Evolutionary conservation across 805 yeast species (phyloP), one percentile per base, ranked within the genome.

Genomic region (Yarrowia yakushimensis): DNA sequence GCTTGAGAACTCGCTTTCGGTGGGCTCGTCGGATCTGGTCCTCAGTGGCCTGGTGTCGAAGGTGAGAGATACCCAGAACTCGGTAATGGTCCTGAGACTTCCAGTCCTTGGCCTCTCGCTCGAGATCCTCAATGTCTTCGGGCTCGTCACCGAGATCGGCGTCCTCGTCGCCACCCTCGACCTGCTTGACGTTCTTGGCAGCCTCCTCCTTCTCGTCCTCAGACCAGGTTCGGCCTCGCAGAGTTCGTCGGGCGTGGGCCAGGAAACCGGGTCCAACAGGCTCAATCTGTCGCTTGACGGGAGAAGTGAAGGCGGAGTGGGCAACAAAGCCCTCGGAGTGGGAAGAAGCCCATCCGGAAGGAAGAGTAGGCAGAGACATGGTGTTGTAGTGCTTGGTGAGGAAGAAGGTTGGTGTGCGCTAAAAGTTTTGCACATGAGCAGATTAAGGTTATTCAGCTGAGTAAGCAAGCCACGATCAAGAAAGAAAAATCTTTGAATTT

Each of bases 151-250:
- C 85, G 63, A 82, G 85, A 68, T 85, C 86, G 63, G 70, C 77
- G 67, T 74, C 81, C 60, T 74, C 74, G 28, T 54, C 68, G 64
- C 82, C 84, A 69, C 82, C 87, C 69, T 88, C 96, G 66, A 84
- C 83, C 63, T 77, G 77, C 70, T 82, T 81, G 71, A 88, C 96
- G 76, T 89, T 89, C 77, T 84, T 85, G 73, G 87, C 96, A 65
- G 97, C 97, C 81, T 92, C 96, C 68, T 91, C 79, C 75, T 88
- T 86, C 79, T 94, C 99, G 72, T 84, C 94, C 78, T 94, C 98
- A 63, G 97, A 90, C 97, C 97, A 94, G 55, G 98, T 90, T 79
- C 96, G 97, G 75, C 97, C 97, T 78, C 97, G 86, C 70, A 92
- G 81, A 62, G 96, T 84, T 81, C 99, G 88, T 69, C 96, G 85